Conservation (phyloP, 1,139 yeast species). For the Trichomonascaceae sp. region DNA sequence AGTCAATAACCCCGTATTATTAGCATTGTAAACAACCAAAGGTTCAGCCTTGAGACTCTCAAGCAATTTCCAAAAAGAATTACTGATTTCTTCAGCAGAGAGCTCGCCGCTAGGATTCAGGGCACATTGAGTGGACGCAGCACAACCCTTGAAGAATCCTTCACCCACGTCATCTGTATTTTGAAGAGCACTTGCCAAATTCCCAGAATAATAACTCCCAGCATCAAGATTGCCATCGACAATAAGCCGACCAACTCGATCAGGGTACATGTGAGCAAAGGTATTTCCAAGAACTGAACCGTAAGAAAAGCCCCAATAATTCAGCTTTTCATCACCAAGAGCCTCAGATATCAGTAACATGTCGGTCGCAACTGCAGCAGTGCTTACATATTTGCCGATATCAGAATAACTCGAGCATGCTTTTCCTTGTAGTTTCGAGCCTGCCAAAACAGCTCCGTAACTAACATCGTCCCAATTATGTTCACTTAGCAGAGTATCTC, state of each 20-base stretch:
- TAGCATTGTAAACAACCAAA: conserved; percentile 8
- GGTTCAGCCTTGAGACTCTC: conserved; percentile 11
- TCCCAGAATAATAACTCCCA: conserved; percentile 15
- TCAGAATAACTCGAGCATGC: conserved; percentile 9
- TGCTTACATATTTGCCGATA: conserved; percentile 11
- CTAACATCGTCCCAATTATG: background rate
- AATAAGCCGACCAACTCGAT: conserved; percentile 16
- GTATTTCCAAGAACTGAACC: conserved; percentile 18
- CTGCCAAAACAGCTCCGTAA: conserved; percentile 9
- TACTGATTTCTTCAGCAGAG: conserved; percentile 8
- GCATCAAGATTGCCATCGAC: conserved; percentile 18
- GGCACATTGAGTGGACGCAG: conserved; percentile 13
- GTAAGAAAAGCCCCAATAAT: conserved; percentile 18
- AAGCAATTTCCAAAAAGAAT: conserved; percentile 4
- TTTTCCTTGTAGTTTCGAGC: conserved; percentile 7
- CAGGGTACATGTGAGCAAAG: conserved; percentile 18
- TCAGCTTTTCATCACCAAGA: conserved; percentile 17
- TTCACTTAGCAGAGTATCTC: background rate
- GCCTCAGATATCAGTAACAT: conserved; percentile 16
- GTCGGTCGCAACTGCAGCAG: conserved; percentile 17
- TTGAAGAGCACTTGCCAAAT: conserved; percentile 12
- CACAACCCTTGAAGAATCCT: conserved; percentile 11
- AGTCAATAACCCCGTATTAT: conserved; percentile 10
- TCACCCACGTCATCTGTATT: conserved; percentile 13
- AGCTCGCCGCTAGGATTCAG: conserved; percentile 10